Conservation (phyloP, 2,329 filamentous ascomycete species). For the Botryosphaeria agaves region DNA sequence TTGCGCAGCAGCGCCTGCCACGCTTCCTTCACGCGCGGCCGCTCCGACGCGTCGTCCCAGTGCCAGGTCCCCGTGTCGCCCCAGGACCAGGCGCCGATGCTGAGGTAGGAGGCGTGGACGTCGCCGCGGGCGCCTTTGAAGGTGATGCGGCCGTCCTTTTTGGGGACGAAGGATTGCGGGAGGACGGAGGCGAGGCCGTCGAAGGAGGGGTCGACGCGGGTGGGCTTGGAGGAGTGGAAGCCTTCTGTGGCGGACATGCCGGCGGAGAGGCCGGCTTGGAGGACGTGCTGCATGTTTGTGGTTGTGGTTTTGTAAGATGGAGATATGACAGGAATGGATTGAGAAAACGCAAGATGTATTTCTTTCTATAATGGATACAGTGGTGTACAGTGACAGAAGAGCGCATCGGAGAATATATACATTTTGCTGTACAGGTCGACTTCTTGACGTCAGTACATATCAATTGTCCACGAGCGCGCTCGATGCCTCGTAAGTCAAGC, state of each 20-base stretch:
- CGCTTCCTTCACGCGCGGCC: constrained; percentile 17
- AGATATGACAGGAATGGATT: too few species aligned
- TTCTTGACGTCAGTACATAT: too few species aligned
- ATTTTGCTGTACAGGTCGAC: too few species aligned
- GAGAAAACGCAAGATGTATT: too few species aligned
- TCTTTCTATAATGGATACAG: too few species aligned
- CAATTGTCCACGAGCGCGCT: too few species aligned
- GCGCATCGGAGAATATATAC: too few species aligned
- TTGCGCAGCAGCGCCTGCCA: constrained; percentile 20
- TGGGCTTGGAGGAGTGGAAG: constrained; percentile 9
- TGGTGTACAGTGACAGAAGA: too few species aligned
- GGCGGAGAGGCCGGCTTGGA: constrained; percentile 9
- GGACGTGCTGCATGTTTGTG: constrained; percentile 10
- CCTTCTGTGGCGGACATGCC: constrained; percentile 10
- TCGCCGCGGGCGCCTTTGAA: constrained; percentile 8
- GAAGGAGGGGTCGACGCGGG: constrained; percentile 6
- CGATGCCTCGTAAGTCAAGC: too few species aligned
- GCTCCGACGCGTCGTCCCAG: constrained; percentile 17
- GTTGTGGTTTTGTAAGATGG: too few species aligned
- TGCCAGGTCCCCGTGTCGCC: constrained; percentile 11
- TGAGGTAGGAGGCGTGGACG: constrained; percentile 7
- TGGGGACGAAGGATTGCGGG: constrained; percentile 5
- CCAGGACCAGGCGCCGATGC: constrained; percentile 12
- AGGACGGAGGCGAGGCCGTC: constrained; percentile 6
- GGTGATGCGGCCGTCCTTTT: constrained; percentile 4